Base-by-base conservation (phyloP, 345 rosid genomes). In the Murraya koenigii region DNA sequence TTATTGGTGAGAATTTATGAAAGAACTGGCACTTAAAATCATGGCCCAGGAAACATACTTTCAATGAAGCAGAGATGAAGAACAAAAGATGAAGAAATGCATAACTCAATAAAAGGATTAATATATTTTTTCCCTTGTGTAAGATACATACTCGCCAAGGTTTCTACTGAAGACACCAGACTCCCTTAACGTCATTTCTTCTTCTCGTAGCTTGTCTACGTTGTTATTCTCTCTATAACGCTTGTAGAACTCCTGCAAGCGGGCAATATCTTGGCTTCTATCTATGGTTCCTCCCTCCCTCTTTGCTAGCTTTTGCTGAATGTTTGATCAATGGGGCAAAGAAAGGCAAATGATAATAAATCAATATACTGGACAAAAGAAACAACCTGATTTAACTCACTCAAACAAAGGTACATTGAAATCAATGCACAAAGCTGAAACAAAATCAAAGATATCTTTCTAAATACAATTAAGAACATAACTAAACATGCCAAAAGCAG, bases 261-360 rank as follows among this genome's bases (percentile, higher is more conserved):
- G 92, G 72, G 88, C 82, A 80, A 96, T 80, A 79, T 96, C 99
- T 66, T 88, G 91, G 86, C 94, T 92, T 88, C 99, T 90, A 77
- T 96, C 99, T 71, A 96, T 94, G 69, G 83, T 71, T 75, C 95
- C 97, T 79, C 74, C 92, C 66, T 96, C 99, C 84, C 93, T 91
- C 84, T 92, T 96, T 0, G 99, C 97, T 78, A 96, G 84, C 86
- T 96, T 96, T 96, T 96, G 99, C 99, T 95, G 94, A 78, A 88
- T 85, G 8, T 36, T 79, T 84, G 19, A 60, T 71, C 64, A 70
- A 77, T 56, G 25, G 17, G 52, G 56, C 62, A 75, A 62, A n/a
- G 17, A 70, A 69, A 69, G 23, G 56, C n/a, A 25, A 22, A 52
- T 71, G 54, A 30, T 44, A 73, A n/a, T 32, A 59, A 63, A 54